These are phyloP conservation scores for Laguncularia racemosa DNA, from an alignment of 345 rosid genomes.

Conservation along the genomic window DNA sequence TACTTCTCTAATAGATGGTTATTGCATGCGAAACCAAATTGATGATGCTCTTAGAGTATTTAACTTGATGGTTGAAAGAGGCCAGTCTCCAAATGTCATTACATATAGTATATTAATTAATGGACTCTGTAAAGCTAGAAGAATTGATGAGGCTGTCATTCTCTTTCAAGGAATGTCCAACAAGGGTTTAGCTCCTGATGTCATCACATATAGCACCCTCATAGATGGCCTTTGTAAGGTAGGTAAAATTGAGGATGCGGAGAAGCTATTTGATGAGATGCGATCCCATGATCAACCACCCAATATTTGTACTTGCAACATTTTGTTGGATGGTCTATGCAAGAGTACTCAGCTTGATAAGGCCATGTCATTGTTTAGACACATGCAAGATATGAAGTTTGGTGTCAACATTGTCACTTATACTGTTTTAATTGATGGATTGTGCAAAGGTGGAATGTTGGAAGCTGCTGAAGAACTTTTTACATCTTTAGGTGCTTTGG, in stretches of 20 bases:
- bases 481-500: neutral
- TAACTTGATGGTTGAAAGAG: constrained; percentile 15
- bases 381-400: constrained; percentile 7
- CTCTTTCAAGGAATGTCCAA: constrained; percentile 19
- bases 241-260: constrained; percentile 23
- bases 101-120: constrained; percentile 15
- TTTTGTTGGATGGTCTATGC: constrained; percentile 22
- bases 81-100: constrained; percentile 14
- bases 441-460: constrained; percentile 23
- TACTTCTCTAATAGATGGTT: constrained; percentile 25
- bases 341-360: constrained; percentile 10
- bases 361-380: constrained; percentile 15
- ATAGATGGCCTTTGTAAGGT: constrained; percentile 18
- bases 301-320: neutral
- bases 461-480: constrained; percentile 4
- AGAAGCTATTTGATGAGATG: constrained; percentile 16
- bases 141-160: constrained; percentile 14
- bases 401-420: constrained; percentile 16
- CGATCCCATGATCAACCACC: neutral
- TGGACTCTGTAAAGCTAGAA: constrained; percentile 21
- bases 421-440: constrained; percentile 24
- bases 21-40: constrained; percentile 20
- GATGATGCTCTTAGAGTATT: constrained; percentile 21
- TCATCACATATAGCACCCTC: constrained; percentile 19
- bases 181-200: constrained; percentile 14